Conservation (phyloP, 2,329 filamentous ascomycete genomes). For the Cercospora citrullina region DNA sequence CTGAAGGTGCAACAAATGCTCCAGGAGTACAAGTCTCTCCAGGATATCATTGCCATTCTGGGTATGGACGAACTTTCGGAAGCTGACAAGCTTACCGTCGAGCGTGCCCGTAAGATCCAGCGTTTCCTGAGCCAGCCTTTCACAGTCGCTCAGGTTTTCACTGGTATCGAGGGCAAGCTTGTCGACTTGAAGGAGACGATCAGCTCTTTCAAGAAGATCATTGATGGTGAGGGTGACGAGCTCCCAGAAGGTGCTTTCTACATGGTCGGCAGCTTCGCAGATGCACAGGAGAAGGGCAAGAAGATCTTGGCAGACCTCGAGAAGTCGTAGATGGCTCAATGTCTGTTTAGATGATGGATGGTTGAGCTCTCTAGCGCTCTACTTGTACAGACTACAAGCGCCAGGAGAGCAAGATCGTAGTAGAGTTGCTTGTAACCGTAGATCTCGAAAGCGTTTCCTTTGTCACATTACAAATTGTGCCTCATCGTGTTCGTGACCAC, state of each 20-base stretch:
- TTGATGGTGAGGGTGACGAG: constrained; percentile 91
- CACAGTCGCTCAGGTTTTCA: constrained; percentile 84
- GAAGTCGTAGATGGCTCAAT: constrained; percentile 33
- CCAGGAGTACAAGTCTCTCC: constrained; percentile 99
- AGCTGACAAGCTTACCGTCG: constrained; percentile 98
- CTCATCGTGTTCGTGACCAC: not conserved
- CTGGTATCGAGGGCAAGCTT: constrained; percentile 91
- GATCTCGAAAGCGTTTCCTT: constrained; percentile 34
- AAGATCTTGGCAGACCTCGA: constrained; percentile 98
- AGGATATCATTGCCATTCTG: constrained; percentile 98
- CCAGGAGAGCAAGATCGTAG: constrained; percentile 28
- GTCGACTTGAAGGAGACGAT: constrained; percentile 99
- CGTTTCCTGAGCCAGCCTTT: constrained; percentile 99
- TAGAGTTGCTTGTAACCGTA: constrained; percentile 30
- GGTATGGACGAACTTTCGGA: constrained; percentile 99
- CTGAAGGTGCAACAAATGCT: constrained; percentile 97
- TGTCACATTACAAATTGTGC: constrained; percentile 16
- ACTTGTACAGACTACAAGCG: constrained; percentile 34
- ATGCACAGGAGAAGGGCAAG: constrained; percentile 94
- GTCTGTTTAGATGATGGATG: constrained; percentile 22
- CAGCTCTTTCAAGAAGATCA: constrained; percentile 93
- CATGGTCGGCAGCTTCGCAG: constrained; percentile 97
- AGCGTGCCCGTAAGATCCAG: constrained; percentile 99
- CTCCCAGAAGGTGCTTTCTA: constrained; percentile 94
- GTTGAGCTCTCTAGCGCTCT: constrained; percentile 28